Base-by-base conservation (phyloP, 202 grass and related monocot genomes). In the Eragrostis tef region DNA sequence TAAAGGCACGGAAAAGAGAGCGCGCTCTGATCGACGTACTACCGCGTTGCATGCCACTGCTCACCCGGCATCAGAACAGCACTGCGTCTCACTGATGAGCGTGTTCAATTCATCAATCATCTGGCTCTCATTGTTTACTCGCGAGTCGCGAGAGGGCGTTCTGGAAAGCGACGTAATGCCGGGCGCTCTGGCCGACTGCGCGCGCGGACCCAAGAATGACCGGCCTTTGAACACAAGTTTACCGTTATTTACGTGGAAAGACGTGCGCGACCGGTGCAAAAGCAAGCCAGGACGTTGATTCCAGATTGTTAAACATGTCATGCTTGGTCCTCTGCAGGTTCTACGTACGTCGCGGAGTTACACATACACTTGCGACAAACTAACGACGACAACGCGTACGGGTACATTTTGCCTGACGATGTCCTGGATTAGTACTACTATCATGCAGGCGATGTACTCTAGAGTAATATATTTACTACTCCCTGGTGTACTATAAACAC, bases 161-260 rank as follows among this genome's bases (percentile, higher is more conserved):
- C 77, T 72, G 87, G 83, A 85, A 81, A 51, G 70, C 73, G 77
- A 46, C 25, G 53, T 80, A 67, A 84, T 84, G 81, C 75, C 63
- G 47, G 59, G 31, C 57, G 60, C 46, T 17, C 16, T 46, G 17
- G 64, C 56, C 29, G 29, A 3, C 29, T 31, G 29, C 47, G 60
- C 79, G 51, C 61, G 58, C 46, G 16, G 53, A 84, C 70, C 81
- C 69, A 88, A 6, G 46, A 57, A 67, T 36, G 50, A 39, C 76
- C 14, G 34, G 14, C 31, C 19, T 48, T 70, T 85, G 70, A 85
- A 75, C 86, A 50, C 39, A 56, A 24, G 46, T 34, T 76, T 56
- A 70, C 87, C 87, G 82, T 88, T 88, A 77, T 81, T 84, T 88
- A 70, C 70, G 54, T 53, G 63, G 70, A 64, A 84, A 84, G 70